Conservation (phyloP, 495 filamentous ascomycete genomes). For the Letharia lupina region DNA sequence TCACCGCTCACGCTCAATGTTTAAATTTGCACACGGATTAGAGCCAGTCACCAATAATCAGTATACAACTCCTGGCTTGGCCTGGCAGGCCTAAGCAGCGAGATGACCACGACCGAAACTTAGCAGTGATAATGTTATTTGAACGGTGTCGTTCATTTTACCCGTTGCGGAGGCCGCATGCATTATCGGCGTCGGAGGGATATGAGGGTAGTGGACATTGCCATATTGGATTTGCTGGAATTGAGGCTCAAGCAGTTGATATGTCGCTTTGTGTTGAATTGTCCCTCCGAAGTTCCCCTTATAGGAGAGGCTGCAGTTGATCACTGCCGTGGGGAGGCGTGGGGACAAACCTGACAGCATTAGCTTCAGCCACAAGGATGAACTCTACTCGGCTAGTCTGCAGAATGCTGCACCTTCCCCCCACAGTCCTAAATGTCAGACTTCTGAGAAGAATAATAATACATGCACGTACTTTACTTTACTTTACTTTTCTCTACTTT, state of each 20-base stretch:
- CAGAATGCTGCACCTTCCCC: not conserved
- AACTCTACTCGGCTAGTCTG: not conserved
- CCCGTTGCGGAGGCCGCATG: not conserved
- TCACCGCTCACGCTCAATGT: no score
- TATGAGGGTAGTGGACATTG: not conserved
- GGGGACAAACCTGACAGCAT: not conserved
- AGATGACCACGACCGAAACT: not conserved
- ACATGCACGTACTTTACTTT: no score
- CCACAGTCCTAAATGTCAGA: no score
- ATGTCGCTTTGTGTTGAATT: not conserved
- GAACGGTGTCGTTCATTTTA: not conserved
- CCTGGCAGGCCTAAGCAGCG: not conserved
- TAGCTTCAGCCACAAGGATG: slow-evolving; percentile 6
- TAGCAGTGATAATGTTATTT: not conserved
- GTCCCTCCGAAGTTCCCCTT: not conserved
- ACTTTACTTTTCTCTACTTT: no score
- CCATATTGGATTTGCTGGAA: not conserved
- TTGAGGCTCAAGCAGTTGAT: not conserved
- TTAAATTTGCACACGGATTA: not conserved
- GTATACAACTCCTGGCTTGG: not conserved
- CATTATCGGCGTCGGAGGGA: not conserved
- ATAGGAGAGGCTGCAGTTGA: not conserved
- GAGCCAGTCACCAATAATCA: not conserved
- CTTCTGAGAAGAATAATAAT: no score
- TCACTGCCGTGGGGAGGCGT: not conserved